These are phyloP conservation scores for Prunus dulcis DNA, from an alignment of 306 rosid species.

Conservation along the genomic window DNA sequence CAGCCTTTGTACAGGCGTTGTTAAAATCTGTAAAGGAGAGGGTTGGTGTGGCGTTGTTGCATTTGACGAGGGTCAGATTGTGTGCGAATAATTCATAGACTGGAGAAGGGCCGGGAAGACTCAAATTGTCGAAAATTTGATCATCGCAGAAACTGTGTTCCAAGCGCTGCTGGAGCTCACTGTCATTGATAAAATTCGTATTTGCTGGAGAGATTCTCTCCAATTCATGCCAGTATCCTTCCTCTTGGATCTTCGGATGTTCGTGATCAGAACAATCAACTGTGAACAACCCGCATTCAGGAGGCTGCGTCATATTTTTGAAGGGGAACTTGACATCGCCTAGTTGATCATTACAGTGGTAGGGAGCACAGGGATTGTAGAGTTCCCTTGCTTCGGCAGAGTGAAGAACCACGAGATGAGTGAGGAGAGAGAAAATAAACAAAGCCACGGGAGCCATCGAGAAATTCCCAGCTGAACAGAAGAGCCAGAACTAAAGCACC, in stretches of 20 bases:
- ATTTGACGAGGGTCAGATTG: neutral
- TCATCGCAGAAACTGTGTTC: neutral
- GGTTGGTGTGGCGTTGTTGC: no score
- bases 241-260: neutral
- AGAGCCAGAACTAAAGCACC: neutral
- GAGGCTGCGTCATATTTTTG: neutral
- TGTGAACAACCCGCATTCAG: neutral
- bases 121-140: neutral
- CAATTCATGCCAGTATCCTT: neutral
- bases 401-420: neutral
- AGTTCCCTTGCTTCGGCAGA: neutral
- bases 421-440: neutral
- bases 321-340: no score
- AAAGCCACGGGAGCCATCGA: constrained; percentile 11
- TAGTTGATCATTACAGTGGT: no score
- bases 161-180: no score
- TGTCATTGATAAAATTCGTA: no score
- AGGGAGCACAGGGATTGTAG: neutral
- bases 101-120: neutral
- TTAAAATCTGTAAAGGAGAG: no score
- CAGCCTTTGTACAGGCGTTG: neutral
- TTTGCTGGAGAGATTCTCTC: no score
- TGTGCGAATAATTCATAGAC: accelerated
- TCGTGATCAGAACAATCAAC: neutral
- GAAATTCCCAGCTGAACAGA: neutral